Conservation (phyloP, 371 early-diverging fungal species). For the Haplosporangium sp. region DNA sequence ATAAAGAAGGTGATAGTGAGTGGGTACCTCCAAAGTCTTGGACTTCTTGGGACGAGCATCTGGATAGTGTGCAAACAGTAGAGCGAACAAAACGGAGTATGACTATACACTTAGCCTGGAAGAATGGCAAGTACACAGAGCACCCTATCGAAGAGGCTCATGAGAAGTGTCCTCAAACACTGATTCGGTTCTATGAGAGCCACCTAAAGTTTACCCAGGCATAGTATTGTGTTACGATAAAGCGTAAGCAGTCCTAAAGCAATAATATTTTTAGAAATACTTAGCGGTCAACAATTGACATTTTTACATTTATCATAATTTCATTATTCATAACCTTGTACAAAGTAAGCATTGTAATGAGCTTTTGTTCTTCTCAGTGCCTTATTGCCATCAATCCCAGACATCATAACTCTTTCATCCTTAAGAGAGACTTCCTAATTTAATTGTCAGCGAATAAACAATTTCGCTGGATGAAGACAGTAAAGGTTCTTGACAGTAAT, state of each 20-base stretch:
- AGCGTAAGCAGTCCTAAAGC: neutral
- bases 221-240: neutral
- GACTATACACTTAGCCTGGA: slow-evolving; percentile 38
- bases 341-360: neutral
- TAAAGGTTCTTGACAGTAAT: neutral
- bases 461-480: too few species aligned
- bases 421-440: neutral
- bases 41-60: slow-evolving; percentile 42
- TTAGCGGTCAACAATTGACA: neutral
- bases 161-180: slow-evolving; percentile 30
- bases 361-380: neutral
- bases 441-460: too few species aligned
- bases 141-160: slow-evolving; percentile 29
- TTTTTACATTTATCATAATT: neutral
- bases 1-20: neutral
- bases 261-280: neutral
- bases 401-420: neutral
- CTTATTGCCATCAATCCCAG: neutral
- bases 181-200: slow-evolving; percentile 46
- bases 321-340: neutral
- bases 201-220: slow-evolving; percentile 48
- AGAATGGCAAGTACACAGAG: slow-evolving; percentile 34
- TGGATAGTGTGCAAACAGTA: slow-evolving; percentile 27
- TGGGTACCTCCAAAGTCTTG: slow-evolving; percentile 33
- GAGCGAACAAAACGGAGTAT: slow-evolving; percentile 24